Conservation (phyloP, 768 basidiomycete species). For the Boletellus emodensis region DNA sequence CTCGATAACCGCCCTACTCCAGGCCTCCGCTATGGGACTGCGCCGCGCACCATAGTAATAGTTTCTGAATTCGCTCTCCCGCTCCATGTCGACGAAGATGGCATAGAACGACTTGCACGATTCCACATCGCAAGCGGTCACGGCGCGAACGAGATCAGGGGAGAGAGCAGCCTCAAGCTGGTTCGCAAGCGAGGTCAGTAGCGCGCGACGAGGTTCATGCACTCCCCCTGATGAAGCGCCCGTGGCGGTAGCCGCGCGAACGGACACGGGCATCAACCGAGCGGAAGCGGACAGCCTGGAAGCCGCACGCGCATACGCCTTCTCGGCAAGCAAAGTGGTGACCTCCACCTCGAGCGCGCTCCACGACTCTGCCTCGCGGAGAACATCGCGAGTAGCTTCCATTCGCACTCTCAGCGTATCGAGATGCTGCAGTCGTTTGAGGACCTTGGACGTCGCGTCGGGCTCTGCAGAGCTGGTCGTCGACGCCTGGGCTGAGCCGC, state of each 20-base stretch:
- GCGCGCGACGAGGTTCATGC: conserved; percentile 76
- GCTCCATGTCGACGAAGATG: conserved; percentile 88
- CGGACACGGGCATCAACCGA: conserved; percentile 87
- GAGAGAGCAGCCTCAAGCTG: conserved; percentile 91
- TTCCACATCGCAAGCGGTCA: conserved; percentile 71
- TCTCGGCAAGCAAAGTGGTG: conserved; percentile 74
- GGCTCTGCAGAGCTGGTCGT: conserved; percentile 3
- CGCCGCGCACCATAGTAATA: conserved; percentile 91
- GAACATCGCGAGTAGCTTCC: conserved; percentile 84
- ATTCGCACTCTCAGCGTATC: conserved; percentile 82
- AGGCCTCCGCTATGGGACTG: conserved; percentile 56
- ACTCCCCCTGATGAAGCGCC: conserved; percentile 12
- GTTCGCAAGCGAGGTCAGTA: conserved; percentile 93
- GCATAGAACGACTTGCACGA: conserved; percentile 75
- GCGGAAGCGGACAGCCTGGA: conserved; percentile 85
- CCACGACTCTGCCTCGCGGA: conserved; percentile 96
- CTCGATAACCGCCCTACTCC: conserved; percentile 57
- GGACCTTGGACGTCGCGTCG: conserved; percentile 55
- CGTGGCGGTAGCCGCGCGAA: conserved; percentile 71
- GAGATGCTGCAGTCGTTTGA: conserved; percentile 75
- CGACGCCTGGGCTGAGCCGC: neutral
- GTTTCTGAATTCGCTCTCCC: conserved; percentile 88
- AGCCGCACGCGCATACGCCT: conserved; percentile 85
- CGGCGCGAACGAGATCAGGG: conserved; percentile 84
- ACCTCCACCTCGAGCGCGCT: conserved; percentile 92